These are phyloP conservation scores for Colletotrichum eremochloae DNA, from an alignment of 2,329 filamentous ascomycete genomes.

Conservation along the genomic window DNA sequence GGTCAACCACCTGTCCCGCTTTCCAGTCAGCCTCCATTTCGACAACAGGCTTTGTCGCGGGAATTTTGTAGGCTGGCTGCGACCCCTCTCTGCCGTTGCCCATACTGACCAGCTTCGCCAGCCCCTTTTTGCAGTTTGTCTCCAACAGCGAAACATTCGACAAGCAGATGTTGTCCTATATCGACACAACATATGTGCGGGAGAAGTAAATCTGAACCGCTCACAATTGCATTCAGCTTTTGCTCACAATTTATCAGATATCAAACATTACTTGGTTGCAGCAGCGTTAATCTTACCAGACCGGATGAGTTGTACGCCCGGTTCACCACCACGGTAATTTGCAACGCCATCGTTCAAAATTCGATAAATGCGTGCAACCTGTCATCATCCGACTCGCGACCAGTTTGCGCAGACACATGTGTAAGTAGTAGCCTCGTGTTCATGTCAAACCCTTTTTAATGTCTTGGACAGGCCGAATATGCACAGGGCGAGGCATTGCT, in stretches of 20 bases:
- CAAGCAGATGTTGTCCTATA: constrained; percentile 77
- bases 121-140: constrained; percentile 88
- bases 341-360: constrained; percentile 94
- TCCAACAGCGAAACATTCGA: constrained; percentile 84
- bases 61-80: constrained; percentile 71
- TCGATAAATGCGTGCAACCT: constrained; percentile 80
- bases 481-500: constrained; percentile 92
- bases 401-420: constrained; percentile 91
- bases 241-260: constrained; percentile 71
- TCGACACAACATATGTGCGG: constrained; percentile 80
- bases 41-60: constrained; percentile 68
- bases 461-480: constrained; percentile 73
- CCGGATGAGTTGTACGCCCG: constrained; percentile 89
- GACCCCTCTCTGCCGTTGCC: background rate
- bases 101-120: constrained; percentile 54
- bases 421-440: constrained; percentile 61
- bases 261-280: constrained; percentile 83
- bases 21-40: constrained; percentile 81
- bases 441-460: constrained; percentile 46
- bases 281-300: constrained; percentile 80
- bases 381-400: constrained; percentile 72
- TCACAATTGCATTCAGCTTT: background rate
- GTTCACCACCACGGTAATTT: constrained; percentile 92
- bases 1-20: constrained; percentile 78
- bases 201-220: constrained; percentile 74